These are phyloP conservation scores for Penicillium paxilli DNA, from an alignment of 495 filamentous ascomycete species.

Conservation along the genomic window DNA sequence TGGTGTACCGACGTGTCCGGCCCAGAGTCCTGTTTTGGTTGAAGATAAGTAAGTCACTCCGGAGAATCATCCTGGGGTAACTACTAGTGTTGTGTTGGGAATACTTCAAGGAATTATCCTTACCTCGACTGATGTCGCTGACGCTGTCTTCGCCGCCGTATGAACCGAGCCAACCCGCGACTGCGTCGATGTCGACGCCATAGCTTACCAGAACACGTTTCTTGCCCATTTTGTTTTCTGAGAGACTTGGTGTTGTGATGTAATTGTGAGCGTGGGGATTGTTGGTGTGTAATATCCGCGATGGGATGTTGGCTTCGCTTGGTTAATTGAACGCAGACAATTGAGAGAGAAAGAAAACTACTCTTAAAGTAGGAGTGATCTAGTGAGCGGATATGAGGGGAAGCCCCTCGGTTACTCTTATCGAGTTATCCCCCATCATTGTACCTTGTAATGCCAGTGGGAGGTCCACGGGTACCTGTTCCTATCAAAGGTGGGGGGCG, in stretches of 20 bases:
- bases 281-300: too few species aligned
- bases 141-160: conserved; percentile 73
- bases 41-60: not conserved
- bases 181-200: conserved; percentile 67
- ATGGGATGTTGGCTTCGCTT: too few species aligned
- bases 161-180: conserved; percentile 70
- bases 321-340: too few species aligned
- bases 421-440: conserved; percentile 43
- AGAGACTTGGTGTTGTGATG: not conserved
- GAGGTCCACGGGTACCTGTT: too few species aligned
- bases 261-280: too few species aligned
- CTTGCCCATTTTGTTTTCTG: conserved; percentile 50
- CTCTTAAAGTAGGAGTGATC: not conserved
- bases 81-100: not conserved
- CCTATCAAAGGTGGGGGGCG: conserved; percentile 66
- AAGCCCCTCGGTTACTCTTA: not conserved
- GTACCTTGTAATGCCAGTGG: too few species aligned
- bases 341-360: not conserved
- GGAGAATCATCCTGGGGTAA: not conserved
- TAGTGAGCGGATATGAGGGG: not conserved
- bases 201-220: conserved; percentile 59
- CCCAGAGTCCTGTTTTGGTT: conserved; percentile 57
- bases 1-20: conserved; percentile 69
- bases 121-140: conserved; percentile 66
- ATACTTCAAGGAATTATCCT: not conserved